Conservation (phyloP, 176 grass and related monocot genomes). For the Dendrocalamus sinicus region DNA sequence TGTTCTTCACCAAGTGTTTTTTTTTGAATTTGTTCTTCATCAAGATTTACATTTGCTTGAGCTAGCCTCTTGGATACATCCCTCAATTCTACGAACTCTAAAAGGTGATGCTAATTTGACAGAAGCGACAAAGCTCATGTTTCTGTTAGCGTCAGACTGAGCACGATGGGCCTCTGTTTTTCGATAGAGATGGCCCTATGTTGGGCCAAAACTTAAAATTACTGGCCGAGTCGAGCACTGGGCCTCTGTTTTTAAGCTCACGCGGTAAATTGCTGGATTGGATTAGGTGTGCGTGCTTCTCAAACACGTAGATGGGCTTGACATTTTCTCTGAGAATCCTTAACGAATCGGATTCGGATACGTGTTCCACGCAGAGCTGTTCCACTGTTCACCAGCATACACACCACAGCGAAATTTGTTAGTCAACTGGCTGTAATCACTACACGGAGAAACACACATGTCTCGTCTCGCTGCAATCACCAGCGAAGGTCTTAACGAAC, state of each 20-base stretch:
- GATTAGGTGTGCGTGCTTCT: too few relatives aligned
- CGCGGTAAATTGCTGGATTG: too few relatives aligned
- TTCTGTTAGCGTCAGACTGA: not conserved
- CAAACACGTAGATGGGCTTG: not conserved
- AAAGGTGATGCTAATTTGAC: too few relatives aligned
- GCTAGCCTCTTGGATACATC: too few relatives aligned
- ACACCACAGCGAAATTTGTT: not conserved
- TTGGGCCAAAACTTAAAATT: not conserved
- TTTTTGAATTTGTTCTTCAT: too few relatives aligned
- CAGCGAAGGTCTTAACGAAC: slow-evolving; percentile 18
- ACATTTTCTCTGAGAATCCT: not conserved
- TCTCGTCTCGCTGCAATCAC: too few relatives aligned
- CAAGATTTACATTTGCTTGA: too few relatives aligned
- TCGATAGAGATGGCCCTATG: too few relatives aligned
- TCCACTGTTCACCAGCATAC: not conserved
- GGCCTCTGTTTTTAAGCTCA: not conserved
- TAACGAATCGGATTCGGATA: not conserved
- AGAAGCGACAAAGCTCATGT: too few relatives aligned
- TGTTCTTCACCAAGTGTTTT: too few relatives aligned
- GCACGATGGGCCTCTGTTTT: too few relatives aligned
- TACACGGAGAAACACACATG: not conserved
- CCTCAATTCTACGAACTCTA: too few relatives aligned
- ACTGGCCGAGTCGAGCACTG: not conserved
- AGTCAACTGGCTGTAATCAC: not conserved
- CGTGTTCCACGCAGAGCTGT: not conserved